Evolutionary conservation across 495 filamentous ascomycete species (phyloP).

Genomic region (Hyphodiscus hymeniophilus): DNA sequence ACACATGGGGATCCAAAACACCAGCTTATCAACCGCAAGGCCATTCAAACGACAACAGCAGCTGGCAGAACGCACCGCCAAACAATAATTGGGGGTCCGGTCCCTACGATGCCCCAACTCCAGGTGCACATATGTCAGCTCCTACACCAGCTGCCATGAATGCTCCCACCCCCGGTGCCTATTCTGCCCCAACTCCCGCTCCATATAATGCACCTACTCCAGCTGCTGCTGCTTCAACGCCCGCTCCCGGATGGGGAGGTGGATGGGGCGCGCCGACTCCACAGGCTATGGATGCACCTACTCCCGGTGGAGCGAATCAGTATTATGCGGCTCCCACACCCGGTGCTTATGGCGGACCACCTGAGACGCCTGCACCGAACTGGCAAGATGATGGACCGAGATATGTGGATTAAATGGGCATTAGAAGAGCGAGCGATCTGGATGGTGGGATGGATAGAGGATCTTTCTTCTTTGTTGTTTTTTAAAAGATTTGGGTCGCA

Average conservation of each 20-base stretch:
- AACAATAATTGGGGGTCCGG: slow-evolving; percentile 40
- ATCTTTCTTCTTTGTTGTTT: slow-evolving; percentile 2
- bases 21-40: slow-evolving; percentile 57
- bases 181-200: slow-evolving; percentile 53
- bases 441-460: not conserved
- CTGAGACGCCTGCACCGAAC: slow-evolving; percentile 70
- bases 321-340: slow-evolving; percentile 73
- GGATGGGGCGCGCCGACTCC: slow-evolving; percentile 51
- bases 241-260: slow-evolving; percentile 29
- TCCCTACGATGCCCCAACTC: slow-evolving; percentile 48
- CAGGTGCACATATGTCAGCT: slow-evolving; percentile 57
- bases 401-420: slow-evolving; percentile 37
- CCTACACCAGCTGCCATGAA: slow-evolving; percentile 65
- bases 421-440: slow-evolving; percentile 1
- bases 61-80: slow-evolving; percentile 28
- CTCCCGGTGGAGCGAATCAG: slow-evolving; percentile 37
- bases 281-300: slow-evolving; percentile 55
- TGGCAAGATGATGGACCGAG: slow-evolving; percentile 50
- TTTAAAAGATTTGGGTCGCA: slow-evolving; percentile 6
- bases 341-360: slow-evolving; percentile 51
- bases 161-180: slow-evolving; percentile 73
- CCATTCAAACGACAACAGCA: slow-evolving; percentile 21
- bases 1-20: slow-evolving; percentile 67
- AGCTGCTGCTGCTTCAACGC: slow-evolving; percentile 23
- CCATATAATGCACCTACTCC: slow-evolving; percentile 35